Conservation (phyloP, 192 early-diverging fungal species). For the Chytriomyces hyalinus region DNA sequence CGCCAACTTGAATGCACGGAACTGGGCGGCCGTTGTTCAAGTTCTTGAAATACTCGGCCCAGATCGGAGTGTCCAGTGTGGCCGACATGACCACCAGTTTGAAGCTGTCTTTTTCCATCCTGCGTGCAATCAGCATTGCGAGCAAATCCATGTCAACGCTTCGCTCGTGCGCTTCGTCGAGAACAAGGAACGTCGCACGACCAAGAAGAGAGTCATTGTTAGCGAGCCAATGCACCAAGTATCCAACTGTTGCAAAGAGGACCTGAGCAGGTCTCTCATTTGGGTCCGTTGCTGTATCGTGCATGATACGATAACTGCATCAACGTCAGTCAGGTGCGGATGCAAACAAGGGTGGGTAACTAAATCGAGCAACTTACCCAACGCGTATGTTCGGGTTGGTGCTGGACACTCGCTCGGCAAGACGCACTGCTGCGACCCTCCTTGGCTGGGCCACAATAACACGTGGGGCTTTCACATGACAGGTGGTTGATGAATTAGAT, state of each 20-base stretch:
- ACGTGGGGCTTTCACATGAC: background rate
- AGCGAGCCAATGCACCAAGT: slow-evolving; percentile 8
- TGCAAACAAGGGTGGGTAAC: background rate
- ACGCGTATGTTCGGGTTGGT: background rate
- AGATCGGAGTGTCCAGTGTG: slow-evolving; percentile 4
- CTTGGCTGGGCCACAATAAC: slow-evolving; percentile 93
- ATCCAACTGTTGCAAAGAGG: slow-evolving; percentile 1
- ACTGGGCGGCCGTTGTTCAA: background rate
- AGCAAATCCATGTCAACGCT: slow-evolving; percentile 91
- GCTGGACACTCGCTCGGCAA: slow-evolving; percentile 82
- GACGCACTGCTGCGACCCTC: slow-evolving; percentile 87
- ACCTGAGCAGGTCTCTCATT: background rate
- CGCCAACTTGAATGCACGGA: slow-evolving; percentile 14
- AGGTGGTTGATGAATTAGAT: no score
- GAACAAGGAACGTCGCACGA: slow-evolving; percentile 60
- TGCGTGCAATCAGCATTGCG: background rate
- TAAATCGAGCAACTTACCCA: background rate
- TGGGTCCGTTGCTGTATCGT: background rate
- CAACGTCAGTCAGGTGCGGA: no score
- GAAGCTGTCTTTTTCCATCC: background rate
- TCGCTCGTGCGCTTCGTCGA: slow-evolving; percentile 94
- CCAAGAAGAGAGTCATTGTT: background rate
- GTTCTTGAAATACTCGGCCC: slow-evolving; percentile 3
- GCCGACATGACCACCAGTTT: slow-evolving; percentile 8
- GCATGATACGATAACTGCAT: slow-evolving; percentile 4